phyloP scores from a whole-genome alignment of 192 early-diverging fungal species.

The Backusella tarrabulga region DNA sequence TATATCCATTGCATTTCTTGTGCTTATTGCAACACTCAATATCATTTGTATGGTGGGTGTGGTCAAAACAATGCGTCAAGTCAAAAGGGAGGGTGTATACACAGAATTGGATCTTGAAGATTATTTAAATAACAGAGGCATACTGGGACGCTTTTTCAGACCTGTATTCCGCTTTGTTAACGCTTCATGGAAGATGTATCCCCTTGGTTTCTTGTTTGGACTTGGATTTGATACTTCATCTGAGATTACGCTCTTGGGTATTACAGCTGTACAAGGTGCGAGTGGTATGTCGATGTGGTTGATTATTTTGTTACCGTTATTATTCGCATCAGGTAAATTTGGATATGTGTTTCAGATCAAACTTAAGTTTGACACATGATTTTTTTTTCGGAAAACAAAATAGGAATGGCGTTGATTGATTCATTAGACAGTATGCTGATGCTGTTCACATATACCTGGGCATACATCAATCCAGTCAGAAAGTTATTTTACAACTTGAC shows the following conservation, averaged over 20 bases:
- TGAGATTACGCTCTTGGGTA: slow-evolving; percentile 58
- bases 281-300: slow-evolving; percentile 46
- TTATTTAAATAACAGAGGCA: slow-evolving; percentile 31
- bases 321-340: slow-evolving; percentile 57
- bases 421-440: slow-evolving; percentile 69
- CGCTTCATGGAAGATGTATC: slow-evolving; percentile 69
- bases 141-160: slow-evolving; percentile 45
- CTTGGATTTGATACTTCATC: slow-evolving; percentile 76
- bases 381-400: not conserved
- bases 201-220: slow-evolving; percentile 60
- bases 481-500: slow-evolving; percentile 70
- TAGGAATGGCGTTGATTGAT: slow-evolving; percentile 68
- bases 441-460: slow-evolving; percentile 62
- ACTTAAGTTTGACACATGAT: not conserved
- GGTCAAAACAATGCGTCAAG: slow-evolving; percentile 25
- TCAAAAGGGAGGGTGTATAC: slow-evolving; percentile 37
- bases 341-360: not conserved
- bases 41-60: slow-evolving; percentile 45
- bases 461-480: slow-evolving; percentile 56
- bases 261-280: slow-evolving; percentile 52
- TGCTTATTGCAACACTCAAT: slow-evolving; percentile 57
- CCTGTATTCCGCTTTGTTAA: slow-evolving; percentile 52
- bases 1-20: slow-evolving; percentile 57
- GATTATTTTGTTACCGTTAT: slow-evolving; percentile 58
- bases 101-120: slow-evolving; percentile 41